Evolutionary conservation across 768 basidiomycete genomes (phyloP), one percentile per base, ranked within the genome.

Genomic region (Stropharia rugosoannulata): DNA sequence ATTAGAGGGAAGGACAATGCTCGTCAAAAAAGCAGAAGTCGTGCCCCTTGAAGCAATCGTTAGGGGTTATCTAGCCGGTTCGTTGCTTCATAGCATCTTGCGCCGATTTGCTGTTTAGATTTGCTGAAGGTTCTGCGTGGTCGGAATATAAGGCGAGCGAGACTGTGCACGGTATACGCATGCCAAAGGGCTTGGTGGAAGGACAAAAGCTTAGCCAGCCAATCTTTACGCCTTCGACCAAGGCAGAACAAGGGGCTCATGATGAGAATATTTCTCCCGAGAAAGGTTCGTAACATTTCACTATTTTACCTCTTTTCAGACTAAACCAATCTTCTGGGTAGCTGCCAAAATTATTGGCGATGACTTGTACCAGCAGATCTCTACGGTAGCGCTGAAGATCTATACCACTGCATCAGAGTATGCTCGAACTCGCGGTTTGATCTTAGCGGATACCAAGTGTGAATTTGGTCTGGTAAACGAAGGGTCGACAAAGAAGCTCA

Each of bases 401-500:
- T 94, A 93, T 75, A 77, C 75, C 39, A 78, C 83, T 39, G 95
- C 95, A 2, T 85, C 92, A 0, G 81, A 76, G 25, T 83, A 93
- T 64, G 91, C 93, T 8, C 73, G 76, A 25, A 77, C 81, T 5
- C 81, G 85, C 4, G 95, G 93, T 15, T 78, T 98, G 55, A 97
- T 98, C 64, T 86, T 99, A 42, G 97, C 95, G 19, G 96, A 99
- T 71, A 98, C 95, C 39, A 99, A 99, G 70, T 98, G 98, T 70
- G 97, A 98, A 74, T 99, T 99, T 66, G 97, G 97, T 5, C 82
- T 98, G 42, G 65, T 94, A 46, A 76, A 75, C 3, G 70, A 74
- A 7, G 39, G 71, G 16, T 51, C 62, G 5, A 68, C 68, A 62
- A 77, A 70, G 57, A 71, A 82, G 22, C 77, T 98, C 19, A 90